phyloP scores from a whole-genome alignment of 805 yeast species.

The Starmerella geochares region DNA sequence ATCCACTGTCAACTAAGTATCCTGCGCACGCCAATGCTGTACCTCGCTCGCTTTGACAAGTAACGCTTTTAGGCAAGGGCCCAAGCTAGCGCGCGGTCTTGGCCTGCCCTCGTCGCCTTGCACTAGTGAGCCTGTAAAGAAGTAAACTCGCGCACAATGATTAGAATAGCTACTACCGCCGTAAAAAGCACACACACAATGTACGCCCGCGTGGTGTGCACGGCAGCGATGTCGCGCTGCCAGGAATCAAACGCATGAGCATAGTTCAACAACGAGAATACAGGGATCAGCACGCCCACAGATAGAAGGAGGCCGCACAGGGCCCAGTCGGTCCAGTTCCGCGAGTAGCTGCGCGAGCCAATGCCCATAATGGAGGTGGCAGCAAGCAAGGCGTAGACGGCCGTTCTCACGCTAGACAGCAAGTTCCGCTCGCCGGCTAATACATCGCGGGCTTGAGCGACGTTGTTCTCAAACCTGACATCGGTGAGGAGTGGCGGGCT shows the following conservation, averaged over 20 bases:
- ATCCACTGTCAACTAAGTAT: no score
- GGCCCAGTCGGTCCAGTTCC: slow-evolving; percentile 17
- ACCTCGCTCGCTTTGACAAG: no score
- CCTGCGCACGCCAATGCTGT: no score
- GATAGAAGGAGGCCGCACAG: slow-evolving; percentile 22
- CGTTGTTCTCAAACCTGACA: slow-evolving; percentile 25
- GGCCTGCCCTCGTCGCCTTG: no score
- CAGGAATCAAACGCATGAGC: slow-evolving; percentile 20
- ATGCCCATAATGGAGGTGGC: slow-evolving; percentile 23
- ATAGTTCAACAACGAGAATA: slow-evolving; percentile 26
- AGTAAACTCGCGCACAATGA: slow-evolving; percentile 11
- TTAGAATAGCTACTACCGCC: slow-evolving; percentile 21
- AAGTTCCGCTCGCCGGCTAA: slow-evolving; percentile 30
- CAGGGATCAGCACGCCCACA: slow-evolving; percentile 20
- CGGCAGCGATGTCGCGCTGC: slow-evolving; percentile 18
- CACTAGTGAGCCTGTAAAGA: no score
- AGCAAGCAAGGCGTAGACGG: slow-evolving; percentile 26
- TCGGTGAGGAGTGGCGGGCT: slow-evolving; percentile 19
- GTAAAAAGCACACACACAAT: slow-evolving; percentile 13
- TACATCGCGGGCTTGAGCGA: slow-evolving; percentile 31
- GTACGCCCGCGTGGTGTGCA: slow-evolving; percentile 19
- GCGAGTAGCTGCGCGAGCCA: not conserved
- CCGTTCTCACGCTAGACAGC: slow-evolving; percentile 22
- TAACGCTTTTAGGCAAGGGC: no score
- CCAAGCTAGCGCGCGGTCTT: no score